These are phyloP conservation scores for Hypoxylon sp. DNA, from an alignment of 2,329 filamentous ascomycete genomes.

Conservation along the genomic window DNA sequence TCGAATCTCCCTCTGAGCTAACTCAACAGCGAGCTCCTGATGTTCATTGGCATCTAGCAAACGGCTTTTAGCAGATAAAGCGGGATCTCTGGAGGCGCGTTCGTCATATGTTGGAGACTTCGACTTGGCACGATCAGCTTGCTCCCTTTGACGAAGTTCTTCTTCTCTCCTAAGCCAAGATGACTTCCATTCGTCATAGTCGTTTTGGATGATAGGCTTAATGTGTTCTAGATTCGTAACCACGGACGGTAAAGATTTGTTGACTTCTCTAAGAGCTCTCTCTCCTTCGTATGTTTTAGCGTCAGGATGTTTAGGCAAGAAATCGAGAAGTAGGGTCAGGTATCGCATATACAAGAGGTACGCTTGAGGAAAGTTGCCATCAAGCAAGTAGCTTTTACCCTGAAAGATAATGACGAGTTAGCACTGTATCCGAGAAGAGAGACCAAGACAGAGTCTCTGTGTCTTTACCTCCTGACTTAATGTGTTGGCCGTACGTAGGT, in stretches of 20 bases:
- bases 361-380: slow-evolving; percentile 88
- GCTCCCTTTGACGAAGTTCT: slow-evolving; percentile 40
- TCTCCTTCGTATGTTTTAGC: slow-evolving; percentile 76
- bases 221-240: slow-evolving; percentile 81
- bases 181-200: slow-evolving; percentile 77
- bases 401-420: slow-evolving; percentile 39
- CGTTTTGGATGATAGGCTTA: slow-evolving; percentile 81
- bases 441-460: not conserved
- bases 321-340: slow-evolving; percentile 84
- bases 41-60: slow-evolving; percentile 80
- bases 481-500: slow-evolving; percentile 84
- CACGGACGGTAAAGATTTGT: slow-evolving; percentile 68
- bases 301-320: slow-evolving; percentile 82
- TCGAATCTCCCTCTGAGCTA: slow-evolving; percentile 80
- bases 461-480: slow-evolving; percentile 83
- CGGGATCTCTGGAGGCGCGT: slow-evolving; percentile 72
- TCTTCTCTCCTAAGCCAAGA: slow-evolving; percentile 61
- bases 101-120: slow-evolving; percentile 59
- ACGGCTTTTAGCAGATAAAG: slow-evolving; percentile 66
- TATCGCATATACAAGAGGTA: slow-evolving; percentile 94
- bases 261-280: slow-evolving; percentile 69
- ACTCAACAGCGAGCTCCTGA: slow-evolving; percentile 80
- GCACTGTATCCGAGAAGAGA: slow-evolving; percentile 1
- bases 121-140: slow-evolving; percentile 30
- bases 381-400: slow-evolving; percentile 87